Conservation (phyloP, 1,284 basidiomycete species). For the Apiotrichum gamsii region DNA sequence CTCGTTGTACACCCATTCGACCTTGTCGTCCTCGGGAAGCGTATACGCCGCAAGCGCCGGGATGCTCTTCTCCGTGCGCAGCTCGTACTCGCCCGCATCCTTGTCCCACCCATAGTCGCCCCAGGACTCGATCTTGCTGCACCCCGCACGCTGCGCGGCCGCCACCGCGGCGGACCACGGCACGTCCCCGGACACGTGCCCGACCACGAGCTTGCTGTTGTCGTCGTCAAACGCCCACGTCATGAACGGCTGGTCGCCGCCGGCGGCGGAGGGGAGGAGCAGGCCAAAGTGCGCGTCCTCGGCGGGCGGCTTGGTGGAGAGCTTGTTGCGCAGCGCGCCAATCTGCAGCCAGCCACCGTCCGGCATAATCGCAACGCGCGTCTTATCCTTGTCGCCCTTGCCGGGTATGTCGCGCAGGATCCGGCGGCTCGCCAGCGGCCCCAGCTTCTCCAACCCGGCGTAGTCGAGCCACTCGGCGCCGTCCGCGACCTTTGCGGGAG, state of each 20-base stretch:
- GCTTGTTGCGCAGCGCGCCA: slow-evolving; percentile 4
- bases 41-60: slow-evolving; percentile 10
- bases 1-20: slow-evolving; percentile 14
- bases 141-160: slow-evolving; percentile 7
- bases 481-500: not conserved
- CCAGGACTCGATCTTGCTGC: slow-evolving; percentile 7
- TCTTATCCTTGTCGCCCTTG: slow-evolving; percentile 9
- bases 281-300: slow-evolving; percentile 3
- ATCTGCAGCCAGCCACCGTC: slow-evolving; percentile 3
- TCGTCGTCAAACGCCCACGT: not conserved
- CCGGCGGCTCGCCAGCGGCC: not conserved
- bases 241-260: slow-evolving; percentile 5
- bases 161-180: slow-evolving; percentile 6
- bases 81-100: not conserved
- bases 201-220: not conserved
- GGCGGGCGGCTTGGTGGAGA: not conserved
- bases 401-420: not conserved
- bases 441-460: not conserved
- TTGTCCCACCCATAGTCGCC: slow-evolving; percentile 3
- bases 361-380: slow-evolving; percentile 12
- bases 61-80: slow-evolving; percentile 5
- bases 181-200: slow-evolving; percentile 1
- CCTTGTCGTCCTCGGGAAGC: not conserved
- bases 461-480: slow-evolving; percentile 9
- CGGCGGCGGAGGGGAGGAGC: not conserved